Evolutionary conservation across 73 alveolate species (phyloP), one percentile per base, ranked within the genome.

Genomic region (Paramecium tetraurelia): DNA sequence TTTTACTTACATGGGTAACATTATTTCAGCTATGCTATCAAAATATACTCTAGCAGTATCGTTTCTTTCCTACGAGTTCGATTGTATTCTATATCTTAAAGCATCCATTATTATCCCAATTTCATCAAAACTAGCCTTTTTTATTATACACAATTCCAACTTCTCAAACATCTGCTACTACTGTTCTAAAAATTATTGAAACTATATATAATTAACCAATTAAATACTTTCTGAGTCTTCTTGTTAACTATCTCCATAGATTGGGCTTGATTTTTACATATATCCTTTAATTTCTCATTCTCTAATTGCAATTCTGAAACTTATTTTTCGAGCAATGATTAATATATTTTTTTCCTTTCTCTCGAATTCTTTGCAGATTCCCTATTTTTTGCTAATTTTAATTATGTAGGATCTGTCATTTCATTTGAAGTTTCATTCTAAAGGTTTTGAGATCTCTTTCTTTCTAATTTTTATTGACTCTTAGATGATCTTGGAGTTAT

Each of bases 361-460:
- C 90, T 80, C 21, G 90, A 80, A 27, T 80, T 80, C 18, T 80
- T 80, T 20, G 90, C 90, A 41, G 90, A 80, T 46, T 80, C 90
- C 38, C 90, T 80, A 80, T 80, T 80, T 63, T 80, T 80, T 12
- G 90, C 90, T 21, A 80, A 80, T 35, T 80, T 80, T 18, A 72
- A 35, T 57, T 86, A 63, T 4, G 75, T 83, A 14, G 46, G 43
- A 80, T 80, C 90, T 21, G 70, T 44, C 75, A 31, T 22, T 9
- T 44, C 70, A 80, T 80, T 48, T 44, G 90, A 80, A 12, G 46
- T 20, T 11, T 80, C 90, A 80, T 35, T 80, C 57, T 80, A 44
- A 27, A 44, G 20, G 24, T 44, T 41, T 24, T 41, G 29, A 1
- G 90, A 80, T 24, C 57, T 44, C 24, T 80, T 80, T 80, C 90